Percentiles rank a stretch among this genome's conserved stretches.
These are phyloP conservation scores for Aphanomyces cochlioides DNA, from an alignment of 352 stramenopile species.

Conservation along the genomic window DNA sequence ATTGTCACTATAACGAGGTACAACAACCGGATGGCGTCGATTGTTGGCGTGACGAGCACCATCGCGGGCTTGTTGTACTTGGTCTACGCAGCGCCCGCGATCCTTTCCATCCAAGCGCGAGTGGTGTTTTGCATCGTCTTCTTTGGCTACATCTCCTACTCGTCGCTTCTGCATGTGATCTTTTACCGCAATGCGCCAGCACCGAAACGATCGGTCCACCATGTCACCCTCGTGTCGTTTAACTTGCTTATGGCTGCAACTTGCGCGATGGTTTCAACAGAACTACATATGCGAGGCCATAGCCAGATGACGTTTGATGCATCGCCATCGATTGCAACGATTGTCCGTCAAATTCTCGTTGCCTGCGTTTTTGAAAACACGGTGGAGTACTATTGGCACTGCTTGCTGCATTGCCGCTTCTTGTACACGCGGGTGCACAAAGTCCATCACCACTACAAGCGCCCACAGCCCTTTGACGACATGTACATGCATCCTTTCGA, in stretches of 20 bases:
- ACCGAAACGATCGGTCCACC: background rate
- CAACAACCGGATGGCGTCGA: too few relatives aligned
- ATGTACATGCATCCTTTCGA: slow-evolving; percentile 39
- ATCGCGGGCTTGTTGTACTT: background rate
- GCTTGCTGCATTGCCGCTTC: slow-evolving; percentile 33
- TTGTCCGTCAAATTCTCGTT: background rate
- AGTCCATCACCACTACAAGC: slow-evolving; percentile 38
- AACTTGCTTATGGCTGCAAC: slow-evolving; percentile 5
- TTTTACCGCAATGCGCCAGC: background rate
- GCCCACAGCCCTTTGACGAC: slow-evolving; percentile 36
- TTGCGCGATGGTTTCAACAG: background rate
- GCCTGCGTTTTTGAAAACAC: slow-evolving; percentile 22
- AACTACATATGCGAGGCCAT: slow-evolving; percentile 5
- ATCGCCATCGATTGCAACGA: background rate
- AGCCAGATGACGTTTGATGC: background rate
- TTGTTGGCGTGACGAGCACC: too few relatives aligned
- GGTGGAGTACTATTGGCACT: slow-evolving; percentile 37
- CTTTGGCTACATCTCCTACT: slow-evolving; percentile 5
- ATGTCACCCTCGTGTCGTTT: background rate
- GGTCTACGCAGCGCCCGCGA: background rate
- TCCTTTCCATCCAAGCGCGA: slow-evolving; percentile 5
- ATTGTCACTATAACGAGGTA: too few relatives aligned
- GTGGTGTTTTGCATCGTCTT: slow-evolving; percentile 4
- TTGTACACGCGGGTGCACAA: slow-evolving; percentile 35
- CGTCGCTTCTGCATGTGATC: slow-evolving; percentile 9